phyloP scores from a whole-genome alignment of 257 asterid species.

The Henckelia pumila region DNA sequence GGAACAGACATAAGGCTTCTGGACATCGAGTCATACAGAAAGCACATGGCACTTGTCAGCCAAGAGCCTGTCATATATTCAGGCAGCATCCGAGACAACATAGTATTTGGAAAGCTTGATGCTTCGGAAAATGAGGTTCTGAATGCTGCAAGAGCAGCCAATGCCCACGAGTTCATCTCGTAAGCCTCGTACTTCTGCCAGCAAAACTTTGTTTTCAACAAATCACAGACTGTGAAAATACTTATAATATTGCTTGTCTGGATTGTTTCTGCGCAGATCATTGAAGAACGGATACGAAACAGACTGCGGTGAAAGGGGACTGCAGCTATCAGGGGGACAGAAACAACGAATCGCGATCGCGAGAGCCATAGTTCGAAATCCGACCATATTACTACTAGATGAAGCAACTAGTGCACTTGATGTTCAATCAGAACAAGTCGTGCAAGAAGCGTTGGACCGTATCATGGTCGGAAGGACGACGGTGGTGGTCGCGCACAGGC shows the following conservation, averaged over 20 bases:
- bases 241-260: neutral
- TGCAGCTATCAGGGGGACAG: slow-evolving; percentile 78
- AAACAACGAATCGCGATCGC: slow-evolving; percentile 85
- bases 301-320: slow-evolving; percentile 80
- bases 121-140: slow-evolving; percentile 65
- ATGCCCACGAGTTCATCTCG: slow-evolving; percentile 87
- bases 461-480: slow-evolving; percentile 78
- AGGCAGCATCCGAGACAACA: slow-evolving; percentile 70
- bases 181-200: slow-evolving; percentile 26
- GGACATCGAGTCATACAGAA: slow-evolving; percentile 62
- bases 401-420: slow-evolving; percentile 94
- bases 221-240: neutral
- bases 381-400: slow-evolving; percentile 54
- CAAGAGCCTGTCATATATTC: slow-evolving; percentile 83
- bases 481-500: slow-evolving; percentile 76
- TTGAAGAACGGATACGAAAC: slow-evolving; percentile 66
- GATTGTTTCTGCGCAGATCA: slow-evolving; percentile 37
- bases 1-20: slow-evolving; percentile 57
- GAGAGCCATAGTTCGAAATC: slow-evolving; percentile 66
- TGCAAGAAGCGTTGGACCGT: slow-evolving; percentile 70
- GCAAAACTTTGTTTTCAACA: neutral
- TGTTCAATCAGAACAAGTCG: slow-evolving; percentile 72
- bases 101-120: slow-evolving; percentile 52
- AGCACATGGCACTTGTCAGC: slow-evolving; percentile 72
- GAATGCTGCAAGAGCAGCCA: slow-evolving; percentile 77